Evolutionary conservation across 371 early-diverging fungal species (phyloP).

Genomic region (Apophysomyces ossiformis): DNA sequence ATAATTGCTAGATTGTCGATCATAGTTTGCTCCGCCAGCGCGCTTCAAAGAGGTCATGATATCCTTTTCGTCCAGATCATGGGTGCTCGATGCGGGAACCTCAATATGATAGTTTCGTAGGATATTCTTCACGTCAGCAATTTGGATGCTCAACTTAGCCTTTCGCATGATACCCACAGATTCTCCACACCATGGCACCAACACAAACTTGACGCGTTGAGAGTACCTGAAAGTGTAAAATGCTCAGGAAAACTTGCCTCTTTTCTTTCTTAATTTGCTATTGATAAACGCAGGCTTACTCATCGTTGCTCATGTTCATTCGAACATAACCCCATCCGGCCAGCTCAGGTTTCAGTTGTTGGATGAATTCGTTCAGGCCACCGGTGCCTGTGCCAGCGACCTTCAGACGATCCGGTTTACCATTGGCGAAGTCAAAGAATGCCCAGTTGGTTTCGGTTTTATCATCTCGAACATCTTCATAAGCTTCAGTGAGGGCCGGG

Average conservation of each 20-base stretch:
- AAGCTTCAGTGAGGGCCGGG: slow-evolving; percentile 62
- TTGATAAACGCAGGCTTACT: slow-evolving; percentile 53
- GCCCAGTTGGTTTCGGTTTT: slow-evolving; percentile 73
- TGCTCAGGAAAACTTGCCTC: too few relatives aligned
- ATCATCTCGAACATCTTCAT: slow-evolving; percentile 77
- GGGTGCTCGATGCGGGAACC: slow-evolving; percentile 61
- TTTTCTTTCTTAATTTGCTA: too few relatives aligned
- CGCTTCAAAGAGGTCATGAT: slow-evolving; percentile 60
- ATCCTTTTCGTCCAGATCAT: slow-evolving; percentile 58
- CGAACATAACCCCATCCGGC: slow-evolving; percentile 85
- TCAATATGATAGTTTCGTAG: slow-evolving; percentile 76
- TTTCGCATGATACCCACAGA: slow-evolving; percentile 85
- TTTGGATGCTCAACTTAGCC: slow-evolving; percentile 83
- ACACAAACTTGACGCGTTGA: slow-evolving; percentile 72
- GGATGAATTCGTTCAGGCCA: slow-evolving; percentile 71
- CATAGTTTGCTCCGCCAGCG: slow-evolving; percentile 76
- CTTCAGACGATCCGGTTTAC: slow-evolving; percentile 51
- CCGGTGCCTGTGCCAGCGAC: slow-evolving; percentile 64
- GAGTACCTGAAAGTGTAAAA: slow-evolving; percentile 34
- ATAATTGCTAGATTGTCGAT: slow-evolving; percentile 60
- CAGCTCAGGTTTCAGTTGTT: slow-evolving; percentile 65
- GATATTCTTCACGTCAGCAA: slow-evolving; percentile 78
- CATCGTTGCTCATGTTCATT: slow-evolving; percentile 83
- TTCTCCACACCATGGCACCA: slow-evolving; percentile 83
- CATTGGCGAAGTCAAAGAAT: slow-evolving; percentile 52